These are phyloP conservation scores for Cetraspora pellucida DNA, from an alignment of 192 early-diverging fungal genomes.

Conservation along the genomic window DNA sequence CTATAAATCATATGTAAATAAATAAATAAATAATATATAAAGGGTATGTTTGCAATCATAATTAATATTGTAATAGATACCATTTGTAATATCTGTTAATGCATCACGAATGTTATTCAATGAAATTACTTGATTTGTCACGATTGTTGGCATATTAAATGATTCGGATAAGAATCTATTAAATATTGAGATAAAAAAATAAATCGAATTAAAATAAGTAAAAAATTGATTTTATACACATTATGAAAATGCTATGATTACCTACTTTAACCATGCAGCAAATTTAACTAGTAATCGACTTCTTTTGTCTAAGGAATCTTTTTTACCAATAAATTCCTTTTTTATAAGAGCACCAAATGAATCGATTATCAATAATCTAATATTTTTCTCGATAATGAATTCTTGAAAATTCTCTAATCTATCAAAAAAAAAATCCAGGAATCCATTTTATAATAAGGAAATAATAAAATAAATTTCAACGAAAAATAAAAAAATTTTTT, in stretches of 20 bases:
- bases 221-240: not conserved
- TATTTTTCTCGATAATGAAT: slow-evolving; percentile 28
- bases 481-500: not conserved
- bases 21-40: not conserved
- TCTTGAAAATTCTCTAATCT: slow-evolving; percentile 31
- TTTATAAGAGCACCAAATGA: slow-evolving; percentile 22
- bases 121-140: slow-evolving; percentile 21
- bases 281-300: no score
- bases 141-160: slow-evolving; percentile 17
- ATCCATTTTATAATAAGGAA: no score
- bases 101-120: not conserved
- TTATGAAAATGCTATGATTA: not conserved
- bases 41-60: not conserved
- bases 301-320: not conserved
- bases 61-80: not conserved
- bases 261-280: slow-evolving; percentile 17
- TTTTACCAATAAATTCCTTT: slow-evolving; percentile 22
- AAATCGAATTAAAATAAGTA: not conserved
- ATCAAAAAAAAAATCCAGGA: not conserved
- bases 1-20: not conserved
- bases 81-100: not conserved
- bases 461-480: not conserved
- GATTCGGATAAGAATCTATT: slow-evolving; percentile 28
- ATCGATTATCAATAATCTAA: slow-evolving; percentile 24
- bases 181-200: not conserved